Evolutionary conservation across 257 asterid species (phyloP), one percentile per base, ranked within the genome.

Genomic region (Lycium barbarum): DNA sequence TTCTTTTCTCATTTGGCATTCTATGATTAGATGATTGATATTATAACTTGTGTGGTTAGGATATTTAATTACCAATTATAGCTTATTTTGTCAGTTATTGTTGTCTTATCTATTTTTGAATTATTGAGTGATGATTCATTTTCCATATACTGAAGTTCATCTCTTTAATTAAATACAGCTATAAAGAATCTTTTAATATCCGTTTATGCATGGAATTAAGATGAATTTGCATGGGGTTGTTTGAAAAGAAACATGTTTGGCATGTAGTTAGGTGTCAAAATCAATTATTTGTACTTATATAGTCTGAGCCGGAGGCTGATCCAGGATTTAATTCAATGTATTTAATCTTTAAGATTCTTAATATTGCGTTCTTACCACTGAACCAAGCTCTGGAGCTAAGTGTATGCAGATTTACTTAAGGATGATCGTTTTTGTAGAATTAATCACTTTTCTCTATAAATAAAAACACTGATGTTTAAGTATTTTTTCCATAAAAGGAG

Each of bases 101-200:
- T 74, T 74, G 81, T 74, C 81, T 49, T 26, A 26, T 51, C 82
- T 78, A 26, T 14, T 78, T 66, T 78, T 45, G 9, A 78, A 78
- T 53, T 7, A 53, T 78, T 78, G 65, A 78, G 26, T 22, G 82
- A 8, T 78, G 82, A 78, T 78, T 53, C 82, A 78, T 78, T 53
- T 78, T 78, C 82, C 65, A 78, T 78, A 13, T 78, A 78, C 82
- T 51, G 47, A 53, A 78, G 33, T 78, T 53, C 82, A 78, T 53
- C 62, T 7, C 45, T 74, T 74, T 74, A 74, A 74, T 33, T 74
- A 49, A 74, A 74, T 49, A 74, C 49, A 49, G 62, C 57, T 45
- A 45, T 72, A 72, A 72, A 72, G 80, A 45, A 45, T 72, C 80
- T 45, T 72, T 72, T 45, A 2, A 14, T n/a, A 2, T 36, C n/a